Conservation (phyloP, 768 basidiomycete species). For the Piloderma croceum region DNA sequence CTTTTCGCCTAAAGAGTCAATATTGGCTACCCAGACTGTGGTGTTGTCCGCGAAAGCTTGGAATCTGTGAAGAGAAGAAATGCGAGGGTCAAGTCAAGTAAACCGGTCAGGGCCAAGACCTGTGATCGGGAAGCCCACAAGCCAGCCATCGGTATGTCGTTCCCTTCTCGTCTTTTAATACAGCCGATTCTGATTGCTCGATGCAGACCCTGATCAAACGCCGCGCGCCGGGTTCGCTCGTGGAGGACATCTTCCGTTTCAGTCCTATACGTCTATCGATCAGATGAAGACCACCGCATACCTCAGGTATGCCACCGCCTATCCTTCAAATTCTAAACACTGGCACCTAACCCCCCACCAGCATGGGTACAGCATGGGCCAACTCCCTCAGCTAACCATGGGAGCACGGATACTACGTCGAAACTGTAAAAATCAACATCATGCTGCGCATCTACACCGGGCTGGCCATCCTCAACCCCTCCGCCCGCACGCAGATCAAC, state of each 20-base stretch:
- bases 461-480: constrained; percentile 94
- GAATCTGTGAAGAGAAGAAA: too few species aligned
- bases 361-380: constrained; percentile 98
- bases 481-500: constrained; percentile 81
- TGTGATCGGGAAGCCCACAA: too few species aligned
- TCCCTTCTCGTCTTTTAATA: too few species aligned
- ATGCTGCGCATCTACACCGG: constrained; percentile 98
- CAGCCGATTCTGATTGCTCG: too few species aligned
- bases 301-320: not conserved
- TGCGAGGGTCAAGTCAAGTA: too few species aligned
- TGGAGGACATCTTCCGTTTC: constrained; percentile 76
- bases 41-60: too few species aligned
- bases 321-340: too few species aligned
- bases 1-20: too few species aligned
- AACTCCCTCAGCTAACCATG: constrained; percentile 78
- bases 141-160: too few species aligned
- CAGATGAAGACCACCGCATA: constrained; percentile 94
- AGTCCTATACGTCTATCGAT: constrained; percentile 82
- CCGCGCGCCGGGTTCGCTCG: constrained; percentile 68
- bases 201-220: constrained; percentile 87
- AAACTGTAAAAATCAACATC: constrained; percentile 97
- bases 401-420: constrained; percentile 93
- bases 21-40: too few species aligned
- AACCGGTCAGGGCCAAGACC: too few species aligned
- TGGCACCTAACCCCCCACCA: constrained; percentile 25